These are phyloP conservation scores for Vigna radiata DNA, from an alignment of 306 rosid genomes.

Conservation along the genomic window DNA sequence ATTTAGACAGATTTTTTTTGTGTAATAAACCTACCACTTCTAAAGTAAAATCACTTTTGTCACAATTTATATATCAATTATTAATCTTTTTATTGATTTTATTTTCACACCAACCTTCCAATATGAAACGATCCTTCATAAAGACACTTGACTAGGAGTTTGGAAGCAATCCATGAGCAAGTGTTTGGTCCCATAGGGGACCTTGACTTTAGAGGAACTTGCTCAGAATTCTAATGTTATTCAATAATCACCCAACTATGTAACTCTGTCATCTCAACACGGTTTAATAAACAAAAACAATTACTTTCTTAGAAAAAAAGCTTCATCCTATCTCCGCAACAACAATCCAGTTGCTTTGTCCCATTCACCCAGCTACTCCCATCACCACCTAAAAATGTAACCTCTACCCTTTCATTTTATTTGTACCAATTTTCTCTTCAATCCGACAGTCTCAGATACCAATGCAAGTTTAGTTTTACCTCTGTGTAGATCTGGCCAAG, in stretches of 20 bases:
- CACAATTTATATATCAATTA: no score
- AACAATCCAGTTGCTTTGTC: constrained; percentile 45
- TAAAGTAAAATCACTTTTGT: no score
- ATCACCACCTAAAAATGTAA: constrained; percentile 41
- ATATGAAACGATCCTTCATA: not conserved
- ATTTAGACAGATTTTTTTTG: no score
- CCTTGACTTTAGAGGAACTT: constrained; percentile 3
- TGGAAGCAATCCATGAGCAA: not conserved
- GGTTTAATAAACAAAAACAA: not conserved
- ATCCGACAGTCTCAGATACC: not conserved
- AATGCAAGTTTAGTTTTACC: constrained; percentile 24
- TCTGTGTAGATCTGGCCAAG: constrained; percentile 43
- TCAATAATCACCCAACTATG: not conserved
- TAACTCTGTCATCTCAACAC: constrained; percentile 19
- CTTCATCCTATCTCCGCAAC: constrained; percentile 24
- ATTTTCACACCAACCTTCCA: not conserved
- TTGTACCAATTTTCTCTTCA: constrained; percentile 34
- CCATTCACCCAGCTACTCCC: constrained; percentile 47
- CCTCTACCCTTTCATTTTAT: constrained; percentile 35
- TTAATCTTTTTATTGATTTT: no score
- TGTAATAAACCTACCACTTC: no score
- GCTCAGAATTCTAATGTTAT: not conserved
- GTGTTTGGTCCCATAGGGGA: constrained; percentile 16
- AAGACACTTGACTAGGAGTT: not conserved
- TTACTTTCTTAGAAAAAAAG: constrained; percentile 33